Conservation (phyloP, 2,329 filamentous ascomycete species). For the Aphanocladium album region DNA sequence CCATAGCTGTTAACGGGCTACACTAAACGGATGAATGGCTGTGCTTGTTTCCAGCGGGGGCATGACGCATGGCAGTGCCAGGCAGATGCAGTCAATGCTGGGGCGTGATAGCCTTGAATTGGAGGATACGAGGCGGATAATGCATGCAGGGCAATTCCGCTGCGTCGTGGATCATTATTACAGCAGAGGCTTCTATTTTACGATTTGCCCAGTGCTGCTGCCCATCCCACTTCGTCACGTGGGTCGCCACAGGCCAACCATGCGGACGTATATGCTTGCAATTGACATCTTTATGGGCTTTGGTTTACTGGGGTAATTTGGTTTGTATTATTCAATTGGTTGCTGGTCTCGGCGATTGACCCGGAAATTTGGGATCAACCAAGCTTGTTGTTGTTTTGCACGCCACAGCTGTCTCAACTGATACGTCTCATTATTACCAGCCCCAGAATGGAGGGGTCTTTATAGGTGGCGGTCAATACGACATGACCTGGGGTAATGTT, state of each 20-base stretch:
- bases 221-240: conserved; percentile 8
- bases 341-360: background rate
- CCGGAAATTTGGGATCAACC: conserved; percentile 10
- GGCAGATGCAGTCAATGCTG: conserved; percentile 4
- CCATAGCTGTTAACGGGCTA: conserved; percentile 25
- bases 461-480: background rate
- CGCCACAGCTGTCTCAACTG: background rate
- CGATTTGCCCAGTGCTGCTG: conserved; percentile 4
- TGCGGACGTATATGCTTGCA: background rate
- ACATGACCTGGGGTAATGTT: background rate
- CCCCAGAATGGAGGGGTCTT: background rate
- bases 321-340: background rate
- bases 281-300: background rate
- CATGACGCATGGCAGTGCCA: conserved; percentile 30
- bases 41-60: conserved; percentile 25
- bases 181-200: background rate
- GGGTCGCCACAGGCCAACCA: conserved; percentile 2
- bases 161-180: background rate
- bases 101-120: background rate
- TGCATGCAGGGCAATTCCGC: conserved; percentile 2
- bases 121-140: background rate
- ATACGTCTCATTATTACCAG: background rate
- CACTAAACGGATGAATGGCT: conserved; percentile 9
- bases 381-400: background rate
- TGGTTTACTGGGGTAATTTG: background rate